Conservation (phyloP, 1,139 yeast genomes). For the Candida sp. region DNA sequence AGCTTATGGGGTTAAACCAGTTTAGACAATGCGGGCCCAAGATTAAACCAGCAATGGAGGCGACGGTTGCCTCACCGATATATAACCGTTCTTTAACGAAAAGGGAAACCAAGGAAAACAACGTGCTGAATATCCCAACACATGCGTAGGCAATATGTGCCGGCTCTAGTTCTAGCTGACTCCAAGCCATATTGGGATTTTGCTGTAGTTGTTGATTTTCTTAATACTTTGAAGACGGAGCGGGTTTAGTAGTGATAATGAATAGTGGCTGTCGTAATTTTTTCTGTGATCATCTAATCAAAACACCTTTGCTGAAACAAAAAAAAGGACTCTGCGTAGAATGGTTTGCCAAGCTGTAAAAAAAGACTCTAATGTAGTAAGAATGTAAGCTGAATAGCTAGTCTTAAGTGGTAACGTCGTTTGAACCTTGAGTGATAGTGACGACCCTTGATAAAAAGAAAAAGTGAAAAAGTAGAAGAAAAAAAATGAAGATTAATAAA, state of each 20-base stretch:
- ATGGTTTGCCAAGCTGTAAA: background rate
- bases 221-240: background rate
- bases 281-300: background rate
- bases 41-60: slow-evolving; percentile 88
- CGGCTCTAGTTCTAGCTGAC: slow-evolving; percentile 45
- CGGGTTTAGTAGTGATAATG: background rate
- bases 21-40: slow-evolving; percentile 92
- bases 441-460: too few relatives aligned
- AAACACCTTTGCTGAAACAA: background rate
- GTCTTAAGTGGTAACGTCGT: too few relatives aligned
- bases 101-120: slow-evolving; percentile 88
- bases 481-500: too few relatives aligned
- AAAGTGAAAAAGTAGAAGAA: too few relatives aligned
- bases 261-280: background rate
- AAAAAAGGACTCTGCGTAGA: background rate
- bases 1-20: slow-evolving; percentile 86
- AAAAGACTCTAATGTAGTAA: too few relatives aligned
- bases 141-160: slow-evolving; percentile 94
- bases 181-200: slow-evolving; percentile 35
- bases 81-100: slow-evolving; percentile 89
- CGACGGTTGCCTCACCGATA: slow-evolving; percentile 97
- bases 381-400: too few relatives aligned
- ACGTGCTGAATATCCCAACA: slow-evolving; percentile 86
- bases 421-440: too few relatives aligned
- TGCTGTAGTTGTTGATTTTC: background rate